A percentile compares a stretch with the other conserved stretches of the same genome.
Conservation (phyloP, 805 yeast species). For the Torulaspora indica region DNA sequence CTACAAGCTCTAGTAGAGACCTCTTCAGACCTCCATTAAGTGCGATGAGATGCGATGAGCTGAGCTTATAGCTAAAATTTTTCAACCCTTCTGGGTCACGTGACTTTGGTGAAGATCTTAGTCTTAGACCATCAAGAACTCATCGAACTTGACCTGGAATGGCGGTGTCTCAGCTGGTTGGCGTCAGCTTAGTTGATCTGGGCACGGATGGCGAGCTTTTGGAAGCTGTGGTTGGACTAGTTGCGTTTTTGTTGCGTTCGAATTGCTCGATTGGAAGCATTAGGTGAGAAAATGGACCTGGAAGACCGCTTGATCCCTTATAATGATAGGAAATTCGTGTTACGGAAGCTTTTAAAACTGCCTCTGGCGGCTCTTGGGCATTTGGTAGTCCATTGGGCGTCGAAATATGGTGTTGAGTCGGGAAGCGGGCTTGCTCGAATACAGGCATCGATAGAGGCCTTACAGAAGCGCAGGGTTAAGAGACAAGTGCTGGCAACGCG, state of each 20-base stretch:
- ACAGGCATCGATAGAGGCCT: constrained; percentile 10
- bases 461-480: constrained; percentile 13
- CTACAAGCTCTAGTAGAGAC: not conserved
- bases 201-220: no score
- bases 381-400: constrained; percentile 24
- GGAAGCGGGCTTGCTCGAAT: constrained; percentile 2
- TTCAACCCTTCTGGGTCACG: constrained; percentile 5
- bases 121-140: not conserved
- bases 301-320: constrained; percentile 21
- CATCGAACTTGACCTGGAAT: no score
- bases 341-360: constrained; percentile 20
- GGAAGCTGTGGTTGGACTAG: no score
- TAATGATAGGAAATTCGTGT: constrained; percentile 14
- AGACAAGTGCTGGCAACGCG: constrained; percentile 15
- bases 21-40: not conserved
- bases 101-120: not conserved
- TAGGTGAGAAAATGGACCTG: no score
- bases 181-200: no score
- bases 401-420: constrained; percentile 14
- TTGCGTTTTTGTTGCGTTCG: no score
- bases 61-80: constrained; percentile 8
- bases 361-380: constrained; percentile 21
- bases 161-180: no score
- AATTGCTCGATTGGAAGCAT: no score
- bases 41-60: constrained; percentile 22